phyloP scores from a whole-genome alignment of 441 rosid genomes.

The Lepidium campestre region DNA sequence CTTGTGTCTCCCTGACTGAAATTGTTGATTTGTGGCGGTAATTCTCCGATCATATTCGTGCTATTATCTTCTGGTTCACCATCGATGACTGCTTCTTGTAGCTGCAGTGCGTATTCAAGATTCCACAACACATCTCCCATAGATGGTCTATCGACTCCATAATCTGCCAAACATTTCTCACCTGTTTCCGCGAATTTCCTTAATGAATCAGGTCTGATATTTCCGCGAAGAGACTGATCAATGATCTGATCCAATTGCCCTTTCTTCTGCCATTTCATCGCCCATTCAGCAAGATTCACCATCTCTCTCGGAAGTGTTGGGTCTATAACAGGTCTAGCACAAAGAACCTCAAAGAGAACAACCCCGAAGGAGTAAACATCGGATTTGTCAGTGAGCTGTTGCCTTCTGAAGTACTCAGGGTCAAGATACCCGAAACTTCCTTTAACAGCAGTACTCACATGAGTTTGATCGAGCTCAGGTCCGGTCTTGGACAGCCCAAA shows the following conservation, averaged over 20 bases:
- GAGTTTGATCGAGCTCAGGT: slow-evolving; percentile 92
- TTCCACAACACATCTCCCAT: slow-evolving; percentile 85
- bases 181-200: slow-evolving; percentile 67
- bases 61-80: slow-evolving; percentile 70
- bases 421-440: slow-evolving; percentile 93
- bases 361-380: slow-evolving; percentile 94
- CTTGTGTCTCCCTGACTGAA: slow-evolving; percentile 45
- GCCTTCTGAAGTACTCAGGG: slow-evolving; percentile 89
- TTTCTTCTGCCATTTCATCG: slow-evolving; percentile 77
- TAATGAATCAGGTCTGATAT: slow-evolving; percentile 52
- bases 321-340: slow-evolving; percentile 77
- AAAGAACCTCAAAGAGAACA: slow-evolving; percentile 80
- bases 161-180: slow-evolving; percentile 74
- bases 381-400: slow-evolving; percentile 86
- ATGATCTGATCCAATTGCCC: slow-evolving; percentile 74
- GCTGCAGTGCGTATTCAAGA: slow-evolving; percentile 68
- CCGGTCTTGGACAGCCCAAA: slow-evolving; percentile 91
- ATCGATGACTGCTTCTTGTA: slow-evolving; percentile 55
- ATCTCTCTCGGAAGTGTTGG: slow-evolving; percentile 64
- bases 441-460: slow-evolving; percentile 93
- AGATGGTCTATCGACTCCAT: slow-evolving; percentile 62
- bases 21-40: slow-evolving; percentile 65
- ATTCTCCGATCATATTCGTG: slow-evolving; percentile 68
- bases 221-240: slow-evolving; percentile 44
- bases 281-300: slow-evolving; percentile 91